Evolutionary conservation across 2,329 filamentous ascomycete species (phyloP).

Genomic region (Penicillium occitanis): DNA sequence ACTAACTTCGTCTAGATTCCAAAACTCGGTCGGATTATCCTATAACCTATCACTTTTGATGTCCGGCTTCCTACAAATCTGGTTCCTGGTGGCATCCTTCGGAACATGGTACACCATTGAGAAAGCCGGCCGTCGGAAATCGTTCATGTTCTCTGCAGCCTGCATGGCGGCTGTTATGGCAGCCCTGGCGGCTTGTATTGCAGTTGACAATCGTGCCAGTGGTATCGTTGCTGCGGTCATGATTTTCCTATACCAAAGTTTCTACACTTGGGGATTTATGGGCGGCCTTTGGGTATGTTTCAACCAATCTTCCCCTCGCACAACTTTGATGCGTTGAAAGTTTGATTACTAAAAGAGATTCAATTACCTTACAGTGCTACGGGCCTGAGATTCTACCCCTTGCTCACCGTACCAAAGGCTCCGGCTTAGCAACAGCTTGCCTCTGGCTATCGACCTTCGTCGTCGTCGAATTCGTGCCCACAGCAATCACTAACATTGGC

Average conservation of each 20-base stretch:
- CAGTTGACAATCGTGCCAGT: not conserved
- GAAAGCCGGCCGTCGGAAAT: not conserved
- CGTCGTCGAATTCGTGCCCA: conserved; percentile 38
- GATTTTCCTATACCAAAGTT: not conserved
- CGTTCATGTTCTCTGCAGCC: not conserved
- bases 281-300: not conserved
- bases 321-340: not conserved
- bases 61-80: not conserved
- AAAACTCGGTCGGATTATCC: not conserved
- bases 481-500: not conserved
- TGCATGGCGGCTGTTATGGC: not conserved
- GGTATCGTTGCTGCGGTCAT: not conserved
- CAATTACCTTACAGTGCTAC: conserved; percentile 21
- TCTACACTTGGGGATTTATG: not conserved
- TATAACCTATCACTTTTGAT: not conserved
- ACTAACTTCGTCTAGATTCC: not conserved
- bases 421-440: conserved; percentile 28
- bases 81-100: not conserved
- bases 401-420: conserved; percentile 23
- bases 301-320: not conserved
- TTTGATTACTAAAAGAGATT: not conserved
- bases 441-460: conserved; percentile 58
- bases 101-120: not conserved
- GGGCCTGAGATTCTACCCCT: conserved; percentile 25
- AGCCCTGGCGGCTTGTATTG: not conserved